Evolutionary conservation across 495 filamentous ascomycete species (phyloP).

Genomic region (Xylaria sp.): DNA sequence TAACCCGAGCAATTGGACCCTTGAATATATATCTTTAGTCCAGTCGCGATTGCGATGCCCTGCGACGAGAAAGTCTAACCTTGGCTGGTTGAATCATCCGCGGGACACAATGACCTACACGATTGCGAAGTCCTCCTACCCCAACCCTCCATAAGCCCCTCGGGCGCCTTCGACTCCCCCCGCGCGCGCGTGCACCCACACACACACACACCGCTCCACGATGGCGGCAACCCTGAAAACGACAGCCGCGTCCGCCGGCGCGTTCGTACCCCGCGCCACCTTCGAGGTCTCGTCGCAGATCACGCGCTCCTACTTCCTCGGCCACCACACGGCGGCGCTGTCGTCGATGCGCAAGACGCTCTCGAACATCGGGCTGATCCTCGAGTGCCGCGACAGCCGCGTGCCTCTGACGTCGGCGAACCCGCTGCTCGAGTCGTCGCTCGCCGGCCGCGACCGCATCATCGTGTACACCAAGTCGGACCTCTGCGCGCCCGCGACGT

Average conservation of each 20-base stretch:
- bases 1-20: not conserved
- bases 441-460: constrained; percentile 72
- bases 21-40: not conserved
- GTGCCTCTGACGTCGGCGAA: constrained; percentile 89
- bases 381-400: constrained; percentile 95
- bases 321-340: constrained; percentile 88
- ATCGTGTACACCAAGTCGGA: constrained; percentile 93
- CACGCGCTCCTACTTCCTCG: constrained; percentile 93
- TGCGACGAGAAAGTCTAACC: not conserved
- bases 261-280: constrained; percentile 73
- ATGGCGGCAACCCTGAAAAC: constrained; percentile 19
- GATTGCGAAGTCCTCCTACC: not conserved
- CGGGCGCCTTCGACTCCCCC: not conserved
- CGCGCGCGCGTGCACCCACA: too few species aligned
- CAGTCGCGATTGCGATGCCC: not conserved
- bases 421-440: constrained; percentile 81
- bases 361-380: constrained; percentile 80
- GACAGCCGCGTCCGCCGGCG: constrained; percentile 29
- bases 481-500: constrained; percentile 56
- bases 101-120: not conserved
- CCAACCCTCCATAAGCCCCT: not conserved
- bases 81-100: not conserved
- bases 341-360: constrained; percentile 85
- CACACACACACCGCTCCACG: not conserved
- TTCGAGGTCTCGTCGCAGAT: constrained; percentile 72